A percentile compares a stretch with the other conserved stretches of the same genome.
Evolutionary conservation across 2,329 filamentous ascomycete species (phyloP).

Genomic region (Rugonectria rugulosa): DNA sequence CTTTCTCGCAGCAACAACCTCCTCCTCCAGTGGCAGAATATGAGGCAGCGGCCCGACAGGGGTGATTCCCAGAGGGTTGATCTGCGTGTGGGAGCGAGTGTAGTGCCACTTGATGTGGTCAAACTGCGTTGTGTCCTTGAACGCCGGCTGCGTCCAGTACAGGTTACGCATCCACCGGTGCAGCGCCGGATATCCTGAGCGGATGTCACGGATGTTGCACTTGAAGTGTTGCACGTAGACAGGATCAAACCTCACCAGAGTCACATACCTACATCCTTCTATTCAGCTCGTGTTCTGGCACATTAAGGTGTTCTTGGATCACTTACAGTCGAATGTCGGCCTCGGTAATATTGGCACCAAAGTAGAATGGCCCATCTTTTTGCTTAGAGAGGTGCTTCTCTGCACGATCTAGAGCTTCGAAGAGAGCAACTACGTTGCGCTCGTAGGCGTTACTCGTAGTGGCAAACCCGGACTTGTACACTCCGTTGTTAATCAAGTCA

Average conservation of each 20-base stretch:
- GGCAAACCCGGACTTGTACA: constrained; percentile 83
- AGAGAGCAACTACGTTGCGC: constrained; percentile 73
- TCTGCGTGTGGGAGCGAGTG: constrained; percentile 68
- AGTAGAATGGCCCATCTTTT: constrained; percentile 71
- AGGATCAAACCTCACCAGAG: constrained; percentile 76
- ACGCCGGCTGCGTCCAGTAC: constrained; percentile 85
- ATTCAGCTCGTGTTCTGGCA: constrained; percentile 15
- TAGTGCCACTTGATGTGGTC: constrained; percentile 91
- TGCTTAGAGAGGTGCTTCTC: constrained; percentile 70
- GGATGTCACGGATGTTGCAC: constrained; percentile 86
- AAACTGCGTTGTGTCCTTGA: constrained; percentile 85
- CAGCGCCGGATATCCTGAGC: constrained; percentile 80
- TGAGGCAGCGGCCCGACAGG: constrained; percentile 85
- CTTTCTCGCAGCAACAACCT: constrained; percentile 67
- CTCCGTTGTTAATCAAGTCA: constrained; percentile 73
- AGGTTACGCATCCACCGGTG: constrained; percentile 83
- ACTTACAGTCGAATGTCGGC: constrained; percentile 76
- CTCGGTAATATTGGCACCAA: constrained; percentile 79
- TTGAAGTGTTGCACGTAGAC: constrained; percentile 91
- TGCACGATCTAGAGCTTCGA: constrained; percentile 77
- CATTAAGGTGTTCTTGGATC: background rate
- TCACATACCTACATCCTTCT: constrained; percentile 61
- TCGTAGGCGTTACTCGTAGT: constrained; percentile 86
- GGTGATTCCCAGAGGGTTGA: constrained; percentile 77
- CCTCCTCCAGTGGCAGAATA: constrained; percentile 79